A percentile compares a stretch with the other conserved stretches of the same genome.
Evolutionary conservation across 169 alveolate genomes (phyloP).

Genomic region (Plasmodium blacklocki): DNA sequence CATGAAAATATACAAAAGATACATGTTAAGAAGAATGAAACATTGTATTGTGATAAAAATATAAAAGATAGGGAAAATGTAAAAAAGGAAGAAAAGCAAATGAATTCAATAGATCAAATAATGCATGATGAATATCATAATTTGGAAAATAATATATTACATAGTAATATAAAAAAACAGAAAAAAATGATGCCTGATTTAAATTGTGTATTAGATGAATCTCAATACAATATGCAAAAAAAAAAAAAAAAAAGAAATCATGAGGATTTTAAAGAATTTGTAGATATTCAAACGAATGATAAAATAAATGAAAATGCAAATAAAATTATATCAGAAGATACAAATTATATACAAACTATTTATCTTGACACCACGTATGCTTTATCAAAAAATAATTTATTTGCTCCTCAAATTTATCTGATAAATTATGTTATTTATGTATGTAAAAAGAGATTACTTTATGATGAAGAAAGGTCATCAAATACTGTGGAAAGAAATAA

Average conservation of each 20-base stretch:
- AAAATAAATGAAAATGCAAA: background rate
- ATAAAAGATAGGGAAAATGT: background rate
- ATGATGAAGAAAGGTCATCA: background rate
- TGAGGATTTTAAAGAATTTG: no score
- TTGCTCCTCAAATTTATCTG: conserved; percentile 66
- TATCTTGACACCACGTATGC: conserved; percentile 76
- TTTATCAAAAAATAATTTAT: conserved; percentile 56
- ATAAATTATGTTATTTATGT: conserved; percentile 67
- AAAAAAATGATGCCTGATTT: no score
- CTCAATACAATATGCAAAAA: background rate
- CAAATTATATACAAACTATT: conserved; percentile 62
- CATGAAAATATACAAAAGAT: conserved; percentile 45
- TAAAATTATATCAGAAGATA: conserved; percentile 25
- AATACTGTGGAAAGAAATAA: background rate
- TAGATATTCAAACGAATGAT: background rate
- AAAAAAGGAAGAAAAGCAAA: conserved; percentile 7
- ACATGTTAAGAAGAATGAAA: conserved; percentile 10
- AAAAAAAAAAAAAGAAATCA: conserved; percentile 7
- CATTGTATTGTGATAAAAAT: no score
- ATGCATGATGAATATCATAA: no score
- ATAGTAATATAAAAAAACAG: no score
- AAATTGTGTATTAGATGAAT: no score
- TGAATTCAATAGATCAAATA: no score
- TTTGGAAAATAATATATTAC: no score
- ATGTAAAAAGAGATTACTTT: conserved; percentile 29